Evolutionary conservation across 2,329 filamentous ascomycete genomes (phyloP), one percentile per base, ranked within the genome.

Genomic region (Diaporthe sp.): DNA sequence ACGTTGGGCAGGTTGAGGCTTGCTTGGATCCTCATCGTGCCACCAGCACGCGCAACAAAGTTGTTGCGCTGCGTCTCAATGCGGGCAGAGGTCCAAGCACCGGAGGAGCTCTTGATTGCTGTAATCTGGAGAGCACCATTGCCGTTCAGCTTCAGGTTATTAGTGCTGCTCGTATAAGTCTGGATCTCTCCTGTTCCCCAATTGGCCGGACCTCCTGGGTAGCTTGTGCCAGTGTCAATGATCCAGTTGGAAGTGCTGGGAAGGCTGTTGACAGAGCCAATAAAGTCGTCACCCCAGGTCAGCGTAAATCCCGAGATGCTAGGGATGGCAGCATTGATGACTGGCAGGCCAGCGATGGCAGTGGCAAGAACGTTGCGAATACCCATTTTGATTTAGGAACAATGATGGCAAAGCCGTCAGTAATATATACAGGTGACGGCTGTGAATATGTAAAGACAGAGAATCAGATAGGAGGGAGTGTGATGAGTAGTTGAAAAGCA

Each of bases 131-230:
- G 82, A 8, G 81, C 83, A 17, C 81, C 79, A 17, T 80, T 75
- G 10, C 78, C 74, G 17, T 84, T 84, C 75, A 87, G 80, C 72
- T 78, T 80, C 56, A 88, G 76, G 79, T 89, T 89, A 55, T 78
- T 73, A 17, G 76, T 44, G 44, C 80, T 80, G 59, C 78, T 77
- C 30, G 86, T 88, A 80, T 88, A 88, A 1, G 81, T 83, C 78
- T 89, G 81, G 25, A 85, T 80, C 78, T 89, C 87, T 73, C 83
- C 82, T 5, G 87, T 89, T 65, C 87, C 87, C 87, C 87, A 89
- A 75, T 85, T 81, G 10, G 79, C 70, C 0, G 86, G 79, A 0
- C 87, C 86, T n/a, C 84, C 84, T 1, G 85, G 81, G 75, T 89
- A 89, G 13, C 77, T 76, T 0, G 85, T 88, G 65, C 87, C 87